These are phyloP conservation scores for Opeltia flavorubescens DNA, from an alignment of 495 filamentous ascomycete species.

Conservation along the genomic window DNA sequence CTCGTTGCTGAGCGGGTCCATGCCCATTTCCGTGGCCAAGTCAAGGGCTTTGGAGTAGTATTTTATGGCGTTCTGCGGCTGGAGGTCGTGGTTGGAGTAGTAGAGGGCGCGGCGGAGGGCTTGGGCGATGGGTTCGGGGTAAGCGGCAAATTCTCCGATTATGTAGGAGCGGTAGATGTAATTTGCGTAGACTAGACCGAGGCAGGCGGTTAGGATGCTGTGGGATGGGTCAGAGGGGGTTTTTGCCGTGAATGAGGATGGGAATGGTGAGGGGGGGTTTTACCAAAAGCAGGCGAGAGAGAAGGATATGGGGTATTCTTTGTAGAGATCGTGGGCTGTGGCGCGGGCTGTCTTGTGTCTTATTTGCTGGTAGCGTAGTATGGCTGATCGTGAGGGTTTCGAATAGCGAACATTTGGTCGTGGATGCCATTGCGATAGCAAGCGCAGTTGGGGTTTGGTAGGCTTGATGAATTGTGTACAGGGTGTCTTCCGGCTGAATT, in stretches of 20 bases:
- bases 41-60: slow-evolving; percentile 68
- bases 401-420: neutral
- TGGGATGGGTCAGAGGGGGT: slow-evolving; percentile 4
- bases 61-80: slow-evolving; percentile 60
- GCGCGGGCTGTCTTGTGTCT: slow-evolving; percentile 5
- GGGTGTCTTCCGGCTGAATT: no score
- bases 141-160: slow-evolving; percentile 52
- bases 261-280: neutral
- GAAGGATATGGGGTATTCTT: slow-evolving; percentile 18
- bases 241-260: neutral
- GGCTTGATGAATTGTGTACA: neutral
- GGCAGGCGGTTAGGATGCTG: slow-evolving; percentile 36
- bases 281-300: slow-evolving; percentile 18
- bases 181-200: slow-evolving; percentile 37
- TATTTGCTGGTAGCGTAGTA: neutral
- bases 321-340: slow-evolving; percentile 13
- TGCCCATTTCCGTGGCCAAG: slow-evolving; percentile 50
- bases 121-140: slow-evolving; percentile 64
- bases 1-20: slow-evolving; percentile 83
- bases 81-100: slow-evolving; percentile 59
- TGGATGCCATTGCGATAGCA: neutral
- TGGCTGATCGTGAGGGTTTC: neutral
- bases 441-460: neutral
- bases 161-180: slow-evolving; percentile 56
- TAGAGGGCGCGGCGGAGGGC: slow-evolving; percentile 75